These are phyloP conservation scores for Paramecium sexaurelia DNA, from an alignment of 73 alveolate genomes.

Conservation along the genomic window DNA sequence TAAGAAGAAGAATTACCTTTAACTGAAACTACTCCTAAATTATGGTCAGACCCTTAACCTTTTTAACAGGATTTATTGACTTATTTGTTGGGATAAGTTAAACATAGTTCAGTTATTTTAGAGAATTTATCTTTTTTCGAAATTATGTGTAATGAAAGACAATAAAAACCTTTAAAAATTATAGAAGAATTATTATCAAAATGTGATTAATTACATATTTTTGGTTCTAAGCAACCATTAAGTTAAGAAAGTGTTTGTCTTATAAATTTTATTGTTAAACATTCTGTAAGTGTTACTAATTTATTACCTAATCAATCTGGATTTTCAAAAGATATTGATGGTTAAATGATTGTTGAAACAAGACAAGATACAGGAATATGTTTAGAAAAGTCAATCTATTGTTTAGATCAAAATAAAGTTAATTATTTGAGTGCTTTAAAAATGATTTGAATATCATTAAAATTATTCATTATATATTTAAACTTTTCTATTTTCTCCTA, in stretches of 20 bases:
- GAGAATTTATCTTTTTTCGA: not conserved
- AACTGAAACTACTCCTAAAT: conserved; percentile 8
- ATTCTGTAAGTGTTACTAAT: not conserved
- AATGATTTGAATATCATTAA: not conserved
- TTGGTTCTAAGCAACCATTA: not conserved
- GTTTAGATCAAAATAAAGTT: not conserved
- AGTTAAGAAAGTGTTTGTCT: not conserved
- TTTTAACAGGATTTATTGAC: not conserved
- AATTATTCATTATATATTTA: not conserved
- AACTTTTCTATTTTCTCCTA: not conserved
- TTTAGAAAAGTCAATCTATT: not conserved
- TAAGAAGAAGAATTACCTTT: conserved; percentile 22
- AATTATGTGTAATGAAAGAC: not conserved
- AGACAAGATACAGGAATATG: not conserved
- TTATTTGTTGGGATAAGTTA: not conserved
- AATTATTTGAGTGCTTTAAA: not conserved
- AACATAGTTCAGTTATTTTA: not conserved
- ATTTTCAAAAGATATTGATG: conserved; percentile 27
- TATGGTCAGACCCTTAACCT: conserved; percentile 5
- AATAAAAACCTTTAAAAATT: not conserved
- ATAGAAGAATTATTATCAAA: not conserved
- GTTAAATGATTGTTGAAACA: not conserved
- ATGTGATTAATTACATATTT: conserved; percentile 13
- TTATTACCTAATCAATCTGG: conserved; percentile 18
- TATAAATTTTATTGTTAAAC: not conserved